These are phyloP conservation scores for Lactarius evosmus DNA, from an alignment of 768 basidiomycete species.

Conservation along the genomic window DNA sequence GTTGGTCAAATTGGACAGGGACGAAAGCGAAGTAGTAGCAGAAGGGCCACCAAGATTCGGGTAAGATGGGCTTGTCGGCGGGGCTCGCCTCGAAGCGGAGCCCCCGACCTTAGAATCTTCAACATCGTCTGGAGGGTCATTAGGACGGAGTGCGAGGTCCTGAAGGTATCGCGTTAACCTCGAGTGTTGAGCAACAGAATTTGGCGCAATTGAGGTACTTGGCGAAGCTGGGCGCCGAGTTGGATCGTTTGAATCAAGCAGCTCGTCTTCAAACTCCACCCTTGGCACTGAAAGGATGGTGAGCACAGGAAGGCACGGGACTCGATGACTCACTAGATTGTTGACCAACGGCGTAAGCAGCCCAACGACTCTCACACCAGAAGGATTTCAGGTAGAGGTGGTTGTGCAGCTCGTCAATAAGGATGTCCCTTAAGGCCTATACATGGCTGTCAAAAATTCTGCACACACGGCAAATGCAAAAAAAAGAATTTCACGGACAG, in stretches of 20 bases:
- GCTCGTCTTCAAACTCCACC: conserved; percentile 61
- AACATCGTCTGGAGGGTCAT: conserved; percentile 71
- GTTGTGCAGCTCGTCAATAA: conserved; percentile 92
- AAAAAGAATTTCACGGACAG: conserved; percentile 46
- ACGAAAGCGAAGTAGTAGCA: conserved; percentile 26
- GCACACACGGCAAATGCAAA: background rate
- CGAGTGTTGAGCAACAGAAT: conserved; percentile 42
- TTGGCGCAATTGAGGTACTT: conserved; percentile 42
- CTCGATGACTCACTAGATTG: conserved; percentile 54
- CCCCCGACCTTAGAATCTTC: conserved; percentile 41
- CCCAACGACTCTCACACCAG: conserved; percentile 94
- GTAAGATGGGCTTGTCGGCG: conserved; percentile 24
- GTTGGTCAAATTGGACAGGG: conserved; percentile 25
- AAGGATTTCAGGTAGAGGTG: conserved; percentile 97
- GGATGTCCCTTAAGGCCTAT: conserved; percentile 86
- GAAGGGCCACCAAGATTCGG: conserved; percentile 28
- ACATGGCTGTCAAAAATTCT: conserved; percentile 16
- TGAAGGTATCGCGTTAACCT: conserved; percentile 62
- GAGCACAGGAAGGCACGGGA: conserved; percentile 10
- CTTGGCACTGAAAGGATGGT: conserved; percentile 49
- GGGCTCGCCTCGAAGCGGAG: conserved; percentile 26
- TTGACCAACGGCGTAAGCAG: conserved; percentile 77
- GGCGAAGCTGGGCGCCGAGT: conserved; percentile 32
- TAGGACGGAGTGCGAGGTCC: conserved; percentile 64
- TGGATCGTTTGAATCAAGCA: conserved; percentile 28